phyloP scores from a whole-genome alignment of 2,329 filamentous ascomycete genomes.

The Dactylellina drechsleri region DNA sequence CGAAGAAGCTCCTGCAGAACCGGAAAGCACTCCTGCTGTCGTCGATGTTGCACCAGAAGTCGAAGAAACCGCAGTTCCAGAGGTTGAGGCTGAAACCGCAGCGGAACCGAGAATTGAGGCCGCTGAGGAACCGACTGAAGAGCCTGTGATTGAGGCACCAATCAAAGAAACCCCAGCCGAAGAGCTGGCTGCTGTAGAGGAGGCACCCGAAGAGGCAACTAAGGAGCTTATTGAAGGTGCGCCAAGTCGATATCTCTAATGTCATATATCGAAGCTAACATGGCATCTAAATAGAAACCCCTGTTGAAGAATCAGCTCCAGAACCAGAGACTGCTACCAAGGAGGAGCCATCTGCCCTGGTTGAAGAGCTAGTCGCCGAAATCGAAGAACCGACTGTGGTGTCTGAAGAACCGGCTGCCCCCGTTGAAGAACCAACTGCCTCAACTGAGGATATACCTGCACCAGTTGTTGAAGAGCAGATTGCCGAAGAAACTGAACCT shows the following conservation, averaged over 20 bases:
- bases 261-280: background rate
- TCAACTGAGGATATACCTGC: conserved; percentile 4
- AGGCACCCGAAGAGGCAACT: no score
- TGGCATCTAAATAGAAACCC: background rate
- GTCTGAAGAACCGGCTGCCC: background rate
- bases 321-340: background rate
- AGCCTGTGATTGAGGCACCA: background rate
- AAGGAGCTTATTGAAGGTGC: conserved; percentile 1
- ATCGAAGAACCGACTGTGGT: background rate
- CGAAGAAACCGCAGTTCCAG: background rate
- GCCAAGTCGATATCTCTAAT: background rate
- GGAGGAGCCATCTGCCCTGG: background rate
- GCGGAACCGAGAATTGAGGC: conserved; percentile 6
- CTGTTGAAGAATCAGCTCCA: background rate
- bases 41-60: conserved; percentile 22
- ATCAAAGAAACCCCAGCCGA: background rate
- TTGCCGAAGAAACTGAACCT: conserved; percentile 13
- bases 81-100: background rate
- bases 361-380: conserved; percentile 9
- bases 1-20: conserved; percentile 15
- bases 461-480: background rate
- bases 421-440: conserved; percentile 15
- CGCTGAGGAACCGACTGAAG: background rate
- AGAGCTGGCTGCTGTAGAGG: conserved; percentile 1
- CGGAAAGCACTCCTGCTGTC: conserved; percentile 8